Evolutionary conservation across 2,329 filamentous ascomycete genomes (phyloP), one percentile per base, ranked within the genome.

Genomic region (Fusarium marasasianum): DNA sequence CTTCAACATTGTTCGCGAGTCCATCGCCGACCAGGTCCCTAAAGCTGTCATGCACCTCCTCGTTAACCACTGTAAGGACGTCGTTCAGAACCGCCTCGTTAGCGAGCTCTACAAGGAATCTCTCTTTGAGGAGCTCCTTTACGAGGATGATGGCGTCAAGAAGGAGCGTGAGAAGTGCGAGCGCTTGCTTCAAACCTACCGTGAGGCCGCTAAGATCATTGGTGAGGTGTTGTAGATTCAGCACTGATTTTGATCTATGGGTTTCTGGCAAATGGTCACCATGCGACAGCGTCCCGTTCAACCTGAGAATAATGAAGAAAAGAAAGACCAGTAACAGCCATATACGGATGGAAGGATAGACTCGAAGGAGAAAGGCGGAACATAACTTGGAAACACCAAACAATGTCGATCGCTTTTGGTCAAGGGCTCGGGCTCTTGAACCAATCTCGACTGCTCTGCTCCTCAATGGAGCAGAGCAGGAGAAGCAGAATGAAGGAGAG

Each of bases 31-130:
- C 81, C 96, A 98, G 84, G 96, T 99, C 17, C 96, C 96, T 76
- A 99, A 99, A 86, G 96, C 96, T 10, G 93, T 99, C 77, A 99
- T 99, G 96, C 96, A 99, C 82, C 90, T 99, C 53, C 90, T 99
- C 40, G 96, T 99, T 81, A 99, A 99, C 84, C 94, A 98, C 86
- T 97, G 94, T 85, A 98, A 98, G 83, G 96, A 99, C 76, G 96
- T 96, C 18, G 95, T 99, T 38, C 96, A 99, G 84, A 99, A 99
- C 84, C 90, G 96, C 51, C 91, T 99, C 12, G 96, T 99, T 65
- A 98, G 94, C 81, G 94, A 98, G 82, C 87, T 99, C 57, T 99
- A 99, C 87, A 96, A 94, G 84, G 96, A 98, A 83, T 85, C 91
- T 40, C 86, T 98, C 40, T 98, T 98, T 79, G 91, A 95, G 77